Percentiles rank a stretch among this genome's conserved stretches.
phyloP scores from a whole-genome alignment of 345 rosid genomes.

The thale cress (Arabidopsis thaliana) region DNA sequence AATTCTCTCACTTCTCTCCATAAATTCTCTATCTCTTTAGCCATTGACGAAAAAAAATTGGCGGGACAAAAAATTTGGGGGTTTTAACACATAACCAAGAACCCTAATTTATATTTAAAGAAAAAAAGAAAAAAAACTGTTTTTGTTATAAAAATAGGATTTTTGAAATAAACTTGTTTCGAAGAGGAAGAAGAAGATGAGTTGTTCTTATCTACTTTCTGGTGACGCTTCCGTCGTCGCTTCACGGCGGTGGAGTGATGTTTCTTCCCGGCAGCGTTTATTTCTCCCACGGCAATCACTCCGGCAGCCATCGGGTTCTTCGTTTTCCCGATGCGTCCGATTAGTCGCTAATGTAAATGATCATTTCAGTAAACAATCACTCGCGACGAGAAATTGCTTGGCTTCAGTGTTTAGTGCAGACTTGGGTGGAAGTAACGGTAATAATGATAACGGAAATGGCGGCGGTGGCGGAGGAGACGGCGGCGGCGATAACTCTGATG shows the following conservation, averaged over 20 bases:
- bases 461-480: conserved; percentile 27
- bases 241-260: conserved; percentile 27
- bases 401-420: conserved; percentile 9
- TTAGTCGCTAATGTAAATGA: conserved; percentile 29
- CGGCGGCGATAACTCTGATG: conserved; percentile 47
- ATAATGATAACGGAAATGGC: conserved; percentile 33
- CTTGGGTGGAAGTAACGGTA: conserved; percentile 23
- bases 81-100: conserved; percentile 7
- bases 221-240: conserved; percentile 26
- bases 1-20: conserved; percentile 84
- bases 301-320: conserved; percentile 23
- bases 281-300: conserved; percentile 30
- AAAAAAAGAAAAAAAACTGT: not conserved
- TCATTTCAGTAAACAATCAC: conserved; percentile 13
- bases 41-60: conserved; percentile 29
- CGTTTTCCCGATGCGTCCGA: not conserved
- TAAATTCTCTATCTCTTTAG: conserved; percentile 49
- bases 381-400: conserved; percentile 9
- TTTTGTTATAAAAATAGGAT: conserved; percentile 1
- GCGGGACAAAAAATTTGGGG: conserved; percentile 26
- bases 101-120: conserved; percentile 32
- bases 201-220: conserved; percentile 42
- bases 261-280: conserved; percentile 18
- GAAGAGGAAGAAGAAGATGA: conserved; percentile 35
- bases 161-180: conserved; percentile 10